phyloP scores from a whole-genome alignment of 106 monocot species.

The Vanilla planifolia region DNA sequence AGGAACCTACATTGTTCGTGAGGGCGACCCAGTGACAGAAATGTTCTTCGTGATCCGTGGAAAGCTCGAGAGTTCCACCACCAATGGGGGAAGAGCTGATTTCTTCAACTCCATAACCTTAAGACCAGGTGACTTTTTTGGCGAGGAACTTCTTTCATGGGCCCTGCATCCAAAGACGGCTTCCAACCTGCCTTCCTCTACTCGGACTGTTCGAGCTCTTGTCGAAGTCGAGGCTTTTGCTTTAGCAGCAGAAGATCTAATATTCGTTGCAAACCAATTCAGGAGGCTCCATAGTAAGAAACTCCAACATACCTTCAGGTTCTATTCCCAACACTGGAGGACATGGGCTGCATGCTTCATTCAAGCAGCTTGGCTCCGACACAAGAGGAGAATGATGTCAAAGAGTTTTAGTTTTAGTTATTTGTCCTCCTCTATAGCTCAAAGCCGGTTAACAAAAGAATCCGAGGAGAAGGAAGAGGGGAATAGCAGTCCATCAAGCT shows the following conservation, averaged over 20 bases:
- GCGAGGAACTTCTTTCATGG: constrained; percentile 84
- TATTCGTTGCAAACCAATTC: constrained; percentile 83
- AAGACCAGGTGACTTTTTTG: constrained; percentile 71
- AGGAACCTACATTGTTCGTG: constrained; percentile 63
- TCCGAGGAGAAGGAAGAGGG: constrained; percentile 14
- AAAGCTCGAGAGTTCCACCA: constrained; percentile 72
- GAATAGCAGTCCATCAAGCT: not conserved
- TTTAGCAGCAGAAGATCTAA: constrained; percentile 76
- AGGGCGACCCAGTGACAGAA: constrained; percentile 83
- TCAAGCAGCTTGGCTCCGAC: constrained; percentile 70
- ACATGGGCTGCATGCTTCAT: constrained; percentile 84
- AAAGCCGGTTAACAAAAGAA: constrained; percentile 19
- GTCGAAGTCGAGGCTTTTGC: constrained; percentile 86
- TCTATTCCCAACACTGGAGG: constrained; percentile 84
- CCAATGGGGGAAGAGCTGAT: constrained; percentile 65
- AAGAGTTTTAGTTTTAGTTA: constrained; percentile 43
- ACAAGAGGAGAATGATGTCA: constrained; percentile 52
- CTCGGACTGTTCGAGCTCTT: constrained; percentile 59
- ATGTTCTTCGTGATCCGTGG: constrained; percentile 90
- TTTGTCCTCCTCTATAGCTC: constrained; percentile 29
- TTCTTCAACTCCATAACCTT: constrained; percentile 82
- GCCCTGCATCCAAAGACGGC: constrained; percentile 69
- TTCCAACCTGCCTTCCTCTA: constrained; percentile 59
- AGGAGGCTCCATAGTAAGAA: constrained; percentile 80
- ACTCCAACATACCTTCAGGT: constrained; percentile 81